Base-by-base conservation (phyloP, 2,329 filamentous ascomycete species). In the Colletotrichum eleusines region DNA sequence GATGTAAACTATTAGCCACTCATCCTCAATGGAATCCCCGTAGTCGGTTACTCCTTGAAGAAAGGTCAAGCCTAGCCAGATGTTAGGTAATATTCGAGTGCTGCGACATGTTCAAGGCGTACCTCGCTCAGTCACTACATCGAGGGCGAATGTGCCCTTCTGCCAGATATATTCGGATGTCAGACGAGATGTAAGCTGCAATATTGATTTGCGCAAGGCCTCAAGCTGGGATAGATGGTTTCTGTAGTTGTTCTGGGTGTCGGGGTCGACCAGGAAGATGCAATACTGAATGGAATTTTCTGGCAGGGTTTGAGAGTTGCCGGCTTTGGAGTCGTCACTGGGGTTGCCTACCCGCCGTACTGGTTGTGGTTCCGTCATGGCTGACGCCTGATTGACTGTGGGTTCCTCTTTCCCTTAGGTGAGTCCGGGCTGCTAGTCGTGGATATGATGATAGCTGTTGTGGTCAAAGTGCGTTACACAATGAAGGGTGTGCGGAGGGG, bases 81-180 rank as follows among this genome's bases (percentile, higher is more conserved):
- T 31, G 62, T 74, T 4, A 73, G 11, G n/a, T n/a, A 33, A 7
- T 33, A 35, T 16, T 38, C 8, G 31, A 42, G 11, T 46, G 16
- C 1, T 26, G 31, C 23, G 20, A 23, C 3, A 40, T 11, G 38
- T 26, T 57, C 9, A 51, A 5, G 31, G 44, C 83, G 76, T 78
- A 91, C 90, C 89, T 76, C 84, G 80, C 28, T 84, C 82, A 63
- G 81, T 91, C 81, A 85, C 91, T 76, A 85, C 85, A 23, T 92
- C 88, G 7, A 97, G 82, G n/a, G 85, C 87, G 73, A 99, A 95
- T 0, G 85, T 83, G 63, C 97, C 94, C 16, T 94, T 89, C 79
- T 99, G 96, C 96, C 96, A 99, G 73, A 99, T 97, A 76, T 98
- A 97, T 72, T 93, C 91, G 74, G 89, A 91, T n/a, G 95, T 85